Evolutionary conservation across 208 protist genomes (phyloP).

Genomic region (Porcisia deanei): DNA sequence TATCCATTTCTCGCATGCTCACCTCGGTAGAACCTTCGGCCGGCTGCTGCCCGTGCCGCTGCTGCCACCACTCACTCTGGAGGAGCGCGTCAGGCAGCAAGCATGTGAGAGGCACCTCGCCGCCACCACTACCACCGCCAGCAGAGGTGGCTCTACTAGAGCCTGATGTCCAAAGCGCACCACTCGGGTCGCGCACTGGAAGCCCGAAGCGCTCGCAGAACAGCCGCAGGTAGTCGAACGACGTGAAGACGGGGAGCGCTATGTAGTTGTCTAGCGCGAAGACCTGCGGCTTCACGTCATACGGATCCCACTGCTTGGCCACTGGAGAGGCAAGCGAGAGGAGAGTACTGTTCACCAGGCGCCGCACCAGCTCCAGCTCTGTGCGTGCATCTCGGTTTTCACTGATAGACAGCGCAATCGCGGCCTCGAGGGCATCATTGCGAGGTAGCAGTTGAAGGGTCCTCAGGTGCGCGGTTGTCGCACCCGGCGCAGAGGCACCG

Average conservation of each 20-base stretch:
- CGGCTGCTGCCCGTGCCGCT: slow-evolving; percentile 1
- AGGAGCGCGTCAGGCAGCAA: slow-evolving; percentile 47
- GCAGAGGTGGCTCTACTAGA: slow-evolving; percentile 1
- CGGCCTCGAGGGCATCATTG: slow-evolving; percentile 72
- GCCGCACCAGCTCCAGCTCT: slow-evolving; percentile 80
- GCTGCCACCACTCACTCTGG: slow-evolving; percentile 53
- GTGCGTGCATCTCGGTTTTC: slow-evolving; percentile 77
- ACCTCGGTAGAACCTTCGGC: not conserved
- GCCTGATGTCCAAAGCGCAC: slow-evolving; percentile 72
- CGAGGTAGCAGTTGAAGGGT: slow-evolving; percentile 53
- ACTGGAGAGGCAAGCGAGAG: slow-evolving; percentile 86
- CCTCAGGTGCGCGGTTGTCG: slow-evolving; percentile 1
- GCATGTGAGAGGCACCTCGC: not conserved
- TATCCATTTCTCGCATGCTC: not conserved
- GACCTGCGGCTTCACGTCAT: slow-evolving; percentile 88
- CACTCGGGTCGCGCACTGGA: slow-evolving; percentile 75
- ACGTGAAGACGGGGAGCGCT: slow-evolving; percentile 89
- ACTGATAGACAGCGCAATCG: slow-evolving; percentile 76
- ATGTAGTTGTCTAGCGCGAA: slow-evolving; percentile 87
- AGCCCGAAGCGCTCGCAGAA: slow-evolving; percentile 78
- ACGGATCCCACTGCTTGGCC: slow-evolving; percentile 70
- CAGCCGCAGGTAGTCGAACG: slow-evolving; percentile 63
- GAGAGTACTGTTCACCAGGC: slow-evolving; percentile 69
- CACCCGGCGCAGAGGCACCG: not conserved
- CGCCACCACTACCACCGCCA: slow-evolving; percentile 1